Conservation (phyloP, 2,329 filamentous ascomycete species). For the Sporothrix luriei region DNA sequence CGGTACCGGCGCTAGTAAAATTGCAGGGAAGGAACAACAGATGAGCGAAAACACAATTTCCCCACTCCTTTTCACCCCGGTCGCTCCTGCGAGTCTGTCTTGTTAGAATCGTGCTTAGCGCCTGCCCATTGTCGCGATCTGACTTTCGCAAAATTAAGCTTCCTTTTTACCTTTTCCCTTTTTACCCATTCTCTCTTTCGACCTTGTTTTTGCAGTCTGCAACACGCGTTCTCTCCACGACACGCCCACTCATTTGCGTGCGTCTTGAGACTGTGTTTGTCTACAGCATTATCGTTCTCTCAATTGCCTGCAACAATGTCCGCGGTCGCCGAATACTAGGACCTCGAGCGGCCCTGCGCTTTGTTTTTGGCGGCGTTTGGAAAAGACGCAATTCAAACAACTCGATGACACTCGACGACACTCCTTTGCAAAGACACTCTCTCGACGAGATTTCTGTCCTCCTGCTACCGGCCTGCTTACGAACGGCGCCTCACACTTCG, state of each 20-base stretch:
- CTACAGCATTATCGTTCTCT: too few species aligned
- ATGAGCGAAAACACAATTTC: conserved; percentile 12
- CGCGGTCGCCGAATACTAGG: neutral
- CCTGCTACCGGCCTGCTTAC: neutral
- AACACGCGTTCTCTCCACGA: neutral
- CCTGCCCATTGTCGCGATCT: conserved; percentile 19
- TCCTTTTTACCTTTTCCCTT: neutral
- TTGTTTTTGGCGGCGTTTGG: neutral
- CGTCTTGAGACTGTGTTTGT: neutral
- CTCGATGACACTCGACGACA: neutral
- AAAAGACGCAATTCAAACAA: conserved; percentile 1
- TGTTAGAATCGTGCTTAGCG: neutral
- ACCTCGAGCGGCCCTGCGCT: neutral
- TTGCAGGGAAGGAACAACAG: conserved; percentile 1
- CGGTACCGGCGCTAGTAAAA: conserved; percentile 14
- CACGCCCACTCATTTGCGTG: conserved; percentile 24
- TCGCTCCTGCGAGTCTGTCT: neutral
- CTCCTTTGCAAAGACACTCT: neutral
- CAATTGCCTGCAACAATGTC: conserved; percentile 1
- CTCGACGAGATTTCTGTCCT: neutral
- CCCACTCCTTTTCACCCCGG: conserved; percentile 19
- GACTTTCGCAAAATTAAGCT: conserved; percentile 15
- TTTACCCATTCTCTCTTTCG: neutral
- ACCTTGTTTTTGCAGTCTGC: neutral
- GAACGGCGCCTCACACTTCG: neutral